Evolutionary conservation across 495 filamentous ascomycete species (phyloP).

Genomic region (Zalerion maritima): DNA sequence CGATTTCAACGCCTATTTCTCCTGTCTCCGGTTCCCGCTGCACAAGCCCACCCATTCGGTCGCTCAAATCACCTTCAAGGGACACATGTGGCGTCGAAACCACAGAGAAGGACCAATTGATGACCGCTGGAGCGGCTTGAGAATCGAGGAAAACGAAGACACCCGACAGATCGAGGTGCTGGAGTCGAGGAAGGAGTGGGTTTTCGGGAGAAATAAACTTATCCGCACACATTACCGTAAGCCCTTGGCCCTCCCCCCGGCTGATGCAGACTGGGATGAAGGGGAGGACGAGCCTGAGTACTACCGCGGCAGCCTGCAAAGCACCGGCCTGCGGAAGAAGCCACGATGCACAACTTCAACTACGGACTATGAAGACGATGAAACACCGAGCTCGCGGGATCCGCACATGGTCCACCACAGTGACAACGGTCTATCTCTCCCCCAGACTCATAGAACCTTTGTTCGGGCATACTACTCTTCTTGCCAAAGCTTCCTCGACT

Average conservation of each 20-base stretch:
- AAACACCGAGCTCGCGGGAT: slow-evolving; percentile 22
- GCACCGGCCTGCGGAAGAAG: slow-evolving; percentile 4
- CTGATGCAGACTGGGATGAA: slow-evolving; percentile 5
- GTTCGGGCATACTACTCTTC: slow-evolving; percentile 44
- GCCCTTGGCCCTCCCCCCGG: slow-evolving; percentile 33
- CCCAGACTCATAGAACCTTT: slow-evolving; percentile 38
- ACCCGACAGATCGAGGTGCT: slow-evolving; percentile 46
- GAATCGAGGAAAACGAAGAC: slow-evolving; percentile 46
- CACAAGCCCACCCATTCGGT: slow-evolving; percentile 15
- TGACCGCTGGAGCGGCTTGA: slow-evolving; percentile 59
- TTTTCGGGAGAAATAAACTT: slow-evolving; percentile 40
- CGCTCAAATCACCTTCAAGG: slow-evolving; percentile 19
- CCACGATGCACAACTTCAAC: slow-evolving; percentile 1
- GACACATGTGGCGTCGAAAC: slow-evolving; percentile 47
- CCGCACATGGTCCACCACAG: slow-evolving; percentile 25
- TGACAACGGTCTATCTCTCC: slow-evolving; percentile 22
- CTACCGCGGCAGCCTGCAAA: slow-evolving; percentile 1
- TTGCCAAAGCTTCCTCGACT: slow-evolving; percentile 47
- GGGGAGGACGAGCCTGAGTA: background rate
- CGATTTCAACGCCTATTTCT: slow-evolving; percentile 59
- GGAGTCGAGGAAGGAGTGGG: slow-evolving; percentile 62
- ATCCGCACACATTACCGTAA: slow-evolving; percentile 56
- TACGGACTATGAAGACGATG: slow-evolving; percentile 22
- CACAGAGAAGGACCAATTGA: slow-evolving; percentile 64
- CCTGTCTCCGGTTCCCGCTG: slow-evolving; percentile 47